phyloP scores from a whole-genome alignment of 345 rosid genomes.

The Noccaea bulbosa region DNA sequence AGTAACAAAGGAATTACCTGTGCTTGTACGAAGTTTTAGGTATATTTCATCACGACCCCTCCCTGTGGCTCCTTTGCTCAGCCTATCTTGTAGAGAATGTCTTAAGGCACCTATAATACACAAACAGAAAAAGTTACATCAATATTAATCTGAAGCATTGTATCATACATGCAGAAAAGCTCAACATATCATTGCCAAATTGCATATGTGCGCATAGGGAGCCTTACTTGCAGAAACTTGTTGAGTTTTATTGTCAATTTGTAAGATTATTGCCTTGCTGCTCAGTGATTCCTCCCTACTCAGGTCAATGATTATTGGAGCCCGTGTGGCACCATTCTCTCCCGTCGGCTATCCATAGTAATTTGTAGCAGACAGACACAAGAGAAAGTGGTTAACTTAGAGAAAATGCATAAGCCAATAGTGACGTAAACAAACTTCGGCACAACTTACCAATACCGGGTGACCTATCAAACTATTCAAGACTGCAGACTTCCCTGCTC shows the following conservation, averaged over 20 bases:
- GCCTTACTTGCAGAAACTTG: constrained; percentile 90
- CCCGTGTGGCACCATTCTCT: constrained; percentile 96
- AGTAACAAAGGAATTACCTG: constrained; percentile 56
- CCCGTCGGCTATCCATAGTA: constrained; percentile 76
- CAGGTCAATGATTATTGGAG: constrained; percentile 85
- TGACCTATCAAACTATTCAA: constrained; percentile 92
- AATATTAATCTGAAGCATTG: constrained; percentile 3
- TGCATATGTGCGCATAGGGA: constrained; percentile 8
- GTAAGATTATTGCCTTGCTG: constrained; percentile 82
- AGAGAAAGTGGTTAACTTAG: constrained; percentile 7
- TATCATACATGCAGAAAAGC: constrained; percentile 13
- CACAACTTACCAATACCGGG: constrained; percentile 75
- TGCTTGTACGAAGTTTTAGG: constrained; percentile 90
- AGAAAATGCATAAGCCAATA: constrained; percentile 16
- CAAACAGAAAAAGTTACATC: background rate
- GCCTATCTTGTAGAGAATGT: constrained; percentile 91
- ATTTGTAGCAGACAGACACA: constrained; percentile 13
- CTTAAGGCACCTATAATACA: constrained; percentile 75
- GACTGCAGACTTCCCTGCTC: constrained; percentile 96
- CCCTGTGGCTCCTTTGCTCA: constrained; percentile 85
- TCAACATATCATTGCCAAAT: constrained; percentile 12
- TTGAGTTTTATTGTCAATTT: constrained; percentile 86
- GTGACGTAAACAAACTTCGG: background rate
- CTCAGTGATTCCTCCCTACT: constrained; percentile 70
- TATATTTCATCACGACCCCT: constrained; percentile 80